These are phyloP conservation scores for Aureobasidium sp. DNA, from an alignment of 2,329 filamentous ascomycete species.

Conservation along the genomic window DNA sequence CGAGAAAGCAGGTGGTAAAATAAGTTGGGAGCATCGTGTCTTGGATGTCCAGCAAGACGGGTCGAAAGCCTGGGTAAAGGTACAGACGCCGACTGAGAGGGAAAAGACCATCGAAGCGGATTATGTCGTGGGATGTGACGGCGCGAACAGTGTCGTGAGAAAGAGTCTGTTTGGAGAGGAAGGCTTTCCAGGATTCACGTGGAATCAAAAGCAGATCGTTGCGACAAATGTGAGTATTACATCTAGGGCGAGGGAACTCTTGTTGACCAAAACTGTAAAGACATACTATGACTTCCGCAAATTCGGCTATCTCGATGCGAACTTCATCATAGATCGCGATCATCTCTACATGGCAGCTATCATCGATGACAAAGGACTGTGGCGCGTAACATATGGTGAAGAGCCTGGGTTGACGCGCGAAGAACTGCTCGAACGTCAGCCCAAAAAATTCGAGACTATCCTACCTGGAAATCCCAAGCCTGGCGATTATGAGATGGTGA, in stretches of 20 bases:
- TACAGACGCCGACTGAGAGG: constrained; percentile 21
- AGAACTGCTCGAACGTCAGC: constrained; percentile 21
- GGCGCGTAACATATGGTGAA: constrained; percentile 37
- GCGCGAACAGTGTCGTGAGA: constrained; percentile 21
- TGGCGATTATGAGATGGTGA: constrained; percentile 28
- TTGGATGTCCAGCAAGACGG: constrained; percentile 23
- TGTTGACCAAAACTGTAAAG: not conserved
- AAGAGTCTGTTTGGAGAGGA: constrained; percentile 21
- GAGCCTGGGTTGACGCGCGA: constrained; percentile 25
- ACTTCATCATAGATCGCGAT: constrained; percentile 34
- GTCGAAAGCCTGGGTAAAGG: constrained; percentile 23
- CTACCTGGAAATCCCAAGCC: constrained; percentile 23
- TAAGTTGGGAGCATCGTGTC: constrained; percentile 25
- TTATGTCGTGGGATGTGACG: constrained; percentile 23
- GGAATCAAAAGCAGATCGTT: constrained; percentile 19
- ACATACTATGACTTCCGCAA: constrained; percentile 30
- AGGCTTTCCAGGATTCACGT: constrained; percentile 21
- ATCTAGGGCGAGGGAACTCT: not conserved
- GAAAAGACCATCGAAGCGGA: constrained; percentile 17
- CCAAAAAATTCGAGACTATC: constrained; percentile 23
- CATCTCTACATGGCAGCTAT: constrained; percentile 28
- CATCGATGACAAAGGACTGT: constrained; percentile 29
- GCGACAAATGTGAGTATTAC: constrained; percentile 17
- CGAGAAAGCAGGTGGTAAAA: constrained; percentile 19
- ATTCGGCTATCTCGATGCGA: constrained; percentile 34